Base-by-base conservation (phyloP, 257 asterid species). In the Plantago elongata region DNA sequence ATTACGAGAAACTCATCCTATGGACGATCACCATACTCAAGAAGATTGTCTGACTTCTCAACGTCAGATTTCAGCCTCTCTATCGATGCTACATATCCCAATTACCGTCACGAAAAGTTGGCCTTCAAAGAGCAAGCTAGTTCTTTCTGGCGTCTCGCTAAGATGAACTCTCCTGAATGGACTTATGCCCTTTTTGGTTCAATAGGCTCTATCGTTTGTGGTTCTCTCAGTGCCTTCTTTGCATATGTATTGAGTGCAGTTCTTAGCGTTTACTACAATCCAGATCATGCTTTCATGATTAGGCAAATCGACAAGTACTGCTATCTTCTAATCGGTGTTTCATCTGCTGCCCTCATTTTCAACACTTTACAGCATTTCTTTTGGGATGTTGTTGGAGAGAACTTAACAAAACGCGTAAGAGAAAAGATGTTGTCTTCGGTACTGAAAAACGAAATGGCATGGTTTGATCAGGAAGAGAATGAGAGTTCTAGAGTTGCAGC, bases 121-220 rank as follows among this genome's bases (percentile, higher is more conserved):
- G 78, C 97, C 0, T 90, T 90, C 69, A 90, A 87, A 37, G 97
- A 90, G 72, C 97, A 90, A 69, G 92, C 92, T 0, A 85, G 87
- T 64, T 87, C 97, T 11, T 90, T 90, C 74, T 78, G 68, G 70
- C 94, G 97, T 22, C 87, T 90, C 4, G 96, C 87, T 3, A 90
- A 87, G 69, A 90, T 90, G 97, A 90, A 90, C 61, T 83, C 96
- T 37, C 97, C 97, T 1, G 97, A 90, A 55, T 90, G 97, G 97
- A 67, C 72, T 47, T 85, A 90, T 16, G 97, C 97, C 9, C 70
- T 90, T 47, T 38, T 87, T 54, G 97, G 96, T 15, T 90, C 97
- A 3, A 67, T 90, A 7, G 97, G 97, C 17, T 90, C 97, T 2
- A 82, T 90, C 5, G 66, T 90, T 15, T 90, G 96, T 49, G 97